Evolutionary conservation across 169 alveolate genomes (phyloP), one percentile per base, ranked within the genome.

Genomic region (Perkinsus olseni): DNA sequence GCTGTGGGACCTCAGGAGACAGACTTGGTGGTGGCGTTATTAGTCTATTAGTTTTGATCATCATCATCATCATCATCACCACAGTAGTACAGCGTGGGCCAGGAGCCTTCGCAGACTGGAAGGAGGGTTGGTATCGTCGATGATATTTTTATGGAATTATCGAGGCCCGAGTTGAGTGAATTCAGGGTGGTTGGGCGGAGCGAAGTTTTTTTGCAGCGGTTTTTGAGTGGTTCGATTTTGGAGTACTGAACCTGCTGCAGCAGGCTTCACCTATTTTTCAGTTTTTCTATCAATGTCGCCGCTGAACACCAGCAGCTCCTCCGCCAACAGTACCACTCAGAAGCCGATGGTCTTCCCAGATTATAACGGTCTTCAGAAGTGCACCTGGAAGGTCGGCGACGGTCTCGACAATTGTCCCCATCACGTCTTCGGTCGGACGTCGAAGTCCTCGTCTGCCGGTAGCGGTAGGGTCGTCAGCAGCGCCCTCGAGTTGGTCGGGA

Each of bases 1-100:
- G 39, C 94, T 96, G 93, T 36, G 92, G 34, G 97, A 96, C 74
- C 74, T 96, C 51, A 51, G 97, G 91, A 97, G 96, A 92, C 96
- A 96, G 92, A 96, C 97, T 24, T 96, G 93, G 94, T 96, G 97
- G 97, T 93, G 96, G 62, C 90, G 97, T 74, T 96, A 96, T 91
- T 96, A 94, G 74, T 13, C 0, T 62, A 3, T 13, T 62, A 62
- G 28, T 21, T 62, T 62, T 62, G 4, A 13, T 62, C 17, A 6
- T 62, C 34, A 28, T 40, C n/a, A n/a, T n/a, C n/a, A n/a, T n/a
- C n/a, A 40, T 40, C 21, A 40, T 40, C 50, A 40, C n/a, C n/a
- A 45, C 17, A 62, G 1, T 0, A 62, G 82, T 24, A 62, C 82
- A 62, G 82, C 82, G 82, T 21, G 0, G 82, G 82, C 82, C 13